Conservation (phyloP, 1,139 yeast species). For the Lodderomyces elongisporus region DNA sequence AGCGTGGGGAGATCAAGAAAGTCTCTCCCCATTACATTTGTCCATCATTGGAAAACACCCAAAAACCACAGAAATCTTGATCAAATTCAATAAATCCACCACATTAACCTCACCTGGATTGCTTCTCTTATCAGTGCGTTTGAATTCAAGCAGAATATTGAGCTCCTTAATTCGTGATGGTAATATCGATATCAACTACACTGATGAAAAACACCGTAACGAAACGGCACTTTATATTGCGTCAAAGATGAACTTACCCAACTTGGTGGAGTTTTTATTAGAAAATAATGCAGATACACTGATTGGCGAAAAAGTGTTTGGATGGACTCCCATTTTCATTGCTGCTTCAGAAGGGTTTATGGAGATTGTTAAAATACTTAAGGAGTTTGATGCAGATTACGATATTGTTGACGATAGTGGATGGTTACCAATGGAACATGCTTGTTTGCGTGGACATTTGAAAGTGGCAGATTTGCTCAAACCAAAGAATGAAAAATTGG, state of each 20-base stretch:
- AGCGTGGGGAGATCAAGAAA: slow-evolving; percentile 82
- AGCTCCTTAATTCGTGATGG: slow-evolving; percentile 49
- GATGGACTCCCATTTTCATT: slow-evolving; percentile 92
- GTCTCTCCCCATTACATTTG: slow-evolving; percentile 75
- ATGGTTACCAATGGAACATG: slow-evolving; percentile 97
- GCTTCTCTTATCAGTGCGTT: slow-evolving; percentile 65
- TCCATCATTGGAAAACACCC: slow-evolving; percentile 85
- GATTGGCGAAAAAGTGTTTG: slow-evolving; percentile 70
- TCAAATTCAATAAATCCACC: slow-evolving; percentile 39
- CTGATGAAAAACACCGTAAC: slow-evolving; percentile 49
- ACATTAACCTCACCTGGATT: slow-evolving; percentile 44
- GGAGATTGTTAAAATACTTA: slow-evolving; percentile 52
- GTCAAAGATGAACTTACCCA: slow-evolving; percentile 54
- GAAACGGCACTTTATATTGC: slow-evolving; percentile 86
- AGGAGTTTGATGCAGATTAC: slow-evolving; percentile 49
- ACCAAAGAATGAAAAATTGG: slow-evolving; percentile 35
- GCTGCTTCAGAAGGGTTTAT: slow-evolving; percentile 84
- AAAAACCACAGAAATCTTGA: slow-evolving; percentile 58
- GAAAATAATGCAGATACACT: slow-evolving; percentile 62
- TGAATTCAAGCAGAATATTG: slow-evolving; percentile 57
- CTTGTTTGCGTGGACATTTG: slow-evolving; percentile 84
- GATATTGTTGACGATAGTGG: slow-evolving; percentile 77
- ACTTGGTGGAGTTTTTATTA: slow-evolving; percentile 55
- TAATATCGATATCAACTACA: slow-evolving; percentile 61
- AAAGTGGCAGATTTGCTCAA: slow-evolving; percentile 57